Evolutionary conservation across 495 filamentous ascomycete genomes (phyloP).

Genomic region (Paragyromitra xinjiangensis): DNA sequence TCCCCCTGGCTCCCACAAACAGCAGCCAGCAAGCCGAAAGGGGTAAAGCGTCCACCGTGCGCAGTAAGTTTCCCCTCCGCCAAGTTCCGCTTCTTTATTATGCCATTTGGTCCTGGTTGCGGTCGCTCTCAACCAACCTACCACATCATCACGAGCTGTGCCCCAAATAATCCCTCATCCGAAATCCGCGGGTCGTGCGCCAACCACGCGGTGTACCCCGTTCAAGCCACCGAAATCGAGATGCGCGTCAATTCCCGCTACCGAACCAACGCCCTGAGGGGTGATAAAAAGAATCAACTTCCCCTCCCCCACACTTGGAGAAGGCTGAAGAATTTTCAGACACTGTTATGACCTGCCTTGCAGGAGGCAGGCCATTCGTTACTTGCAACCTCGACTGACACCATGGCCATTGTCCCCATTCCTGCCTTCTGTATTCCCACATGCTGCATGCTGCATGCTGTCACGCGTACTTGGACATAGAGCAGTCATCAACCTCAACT

Average conservation of each 20-base stretch:
- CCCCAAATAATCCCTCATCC: conserved; percentile 34
- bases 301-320: background rate
- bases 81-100: background rate
- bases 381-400: background rate
- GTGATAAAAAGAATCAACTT: conserved; percentile 20
- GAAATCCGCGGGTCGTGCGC: background rate
- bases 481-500: background rate
- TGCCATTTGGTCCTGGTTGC: background rate
- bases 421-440: background rate
- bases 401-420: background rate
- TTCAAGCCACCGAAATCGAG: conserved; percentile 20
- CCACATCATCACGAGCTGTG: background rate
- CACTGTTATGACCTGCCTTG: conserved; percentile 1
- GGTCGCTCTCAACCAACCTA: background rate
- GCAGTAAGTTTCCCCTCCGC: background rate
- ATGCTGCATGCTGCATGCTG: background rate
- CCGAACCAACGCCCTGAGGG: background rate
- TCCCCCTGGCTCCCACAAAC: background rate
- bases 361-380: background rate
- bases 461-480: background rate
- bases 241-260: conserved; percentile 30
- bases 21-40: background rate
- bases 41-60: background rate
- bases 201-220: background rate
- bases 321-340: background rate